Percentiles rank a stretch among this genome's conserved stretches.
These are phyloP conservation scores for Paspalum notatum DNA, from an alignment of 176 grass and related monocot species.

Conservation along the genomic window DNA sequence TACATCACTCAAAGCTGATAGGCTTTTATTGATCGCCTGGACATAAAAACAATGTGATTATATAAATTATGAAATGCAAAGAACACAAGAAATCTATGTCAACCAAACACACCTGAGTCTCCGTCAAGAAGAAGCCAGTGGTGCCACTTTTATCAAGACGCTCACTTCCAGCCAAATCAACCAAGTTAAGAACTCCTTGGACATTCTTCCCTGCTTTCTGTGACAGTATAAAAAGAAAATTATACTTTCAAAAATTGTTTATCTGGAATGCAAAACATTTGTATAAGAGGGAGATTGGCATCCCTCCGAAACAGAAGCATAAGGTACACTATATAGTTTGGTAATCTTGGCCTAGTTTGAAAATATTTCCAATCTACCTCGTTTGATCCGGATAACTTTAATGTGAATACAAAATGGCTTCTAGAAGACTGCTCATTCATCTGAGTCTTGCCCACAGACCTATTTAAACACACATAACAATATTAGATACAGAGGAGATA, in stretches of 20 bases:
- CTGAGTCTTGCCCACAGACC: constrained; percentile 90
- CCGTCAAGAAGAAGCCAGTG: constrained; percentile 83
- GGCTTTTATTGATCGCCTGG: constrained; percentile 91
- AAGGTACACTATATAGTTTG: not conserved
- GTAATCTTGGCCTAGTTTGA: not conserved
- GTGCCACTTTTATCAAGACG: constrained; percentile 90
- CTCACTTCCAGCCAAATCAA: constrained; percentile 98
- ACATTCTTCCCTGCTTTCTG: constrained; percentile 88
- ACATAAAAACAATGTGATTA: constrained; percentile 9
- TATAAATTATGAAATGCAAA: not conserved
- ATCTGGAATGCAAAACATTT: not conserved
- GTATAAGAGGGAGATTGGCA: not conserved
- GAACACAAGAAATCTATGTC: not conserved
- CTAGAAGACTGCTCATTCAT: constrained; percentile 95
- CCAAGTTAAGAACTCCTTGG: constrained; percentile 81
- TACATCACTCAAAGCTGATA: constrained; percentile 88
- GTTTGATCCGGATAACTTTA: constrained; percentile 81
- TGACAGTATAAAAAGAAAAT: not conserved
- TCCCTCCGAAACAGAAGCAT: not conserved
- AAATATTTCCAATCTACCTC: constrained; percentile 49
- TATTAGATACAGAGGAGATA: not conserved
- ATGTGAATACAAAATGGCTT: constrained; percentile 93
- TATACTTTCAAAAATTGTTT: not conserved
- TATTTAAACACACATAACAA: constrained; percentile 33
- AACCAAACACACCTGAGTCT: constrained; percentile 68